phyloP scores from a whole-genome alignment of 352 stramenopile species.

The Phytopythium mirpurense region DNA sequence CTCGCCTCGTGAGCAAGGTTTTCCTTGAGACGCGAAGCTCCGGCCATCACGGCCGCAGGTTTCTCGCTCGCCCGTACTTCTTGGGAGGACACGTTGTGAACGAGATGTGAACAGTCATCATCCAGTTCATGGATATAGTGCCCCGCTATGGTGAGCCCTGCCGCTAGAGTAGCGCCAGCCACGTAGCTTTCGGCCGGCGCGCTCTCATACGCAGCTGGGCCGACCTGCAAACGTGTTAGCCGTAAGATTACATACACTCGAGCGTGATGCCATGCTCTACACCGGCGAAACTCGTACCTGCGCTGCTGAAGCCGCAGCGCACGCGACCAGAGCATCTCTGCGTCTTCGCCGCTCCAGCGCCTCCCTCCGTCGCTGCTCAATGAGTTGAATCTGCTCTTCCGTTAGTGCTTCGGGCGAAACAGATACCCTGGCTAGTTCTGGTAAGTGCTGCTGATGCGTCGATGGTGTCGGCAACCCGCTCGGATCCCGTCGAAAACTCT shows the following conservation, averaged over 20 bases:
- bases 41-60: background rate
- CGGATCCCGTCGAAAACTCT: background rate
- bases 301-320: background rate
- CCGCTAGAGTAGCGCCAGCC: background rate
- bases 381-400: slow-evolving; percentile 38
- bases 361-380: slow-evolving; percentile 47
- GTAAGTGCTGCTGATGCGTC: background rate
- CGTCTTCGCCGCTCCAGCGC: slow-evolving; percentile 42
- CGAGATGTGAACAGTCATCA: background rate
- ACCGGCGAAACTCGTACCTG: background rate
- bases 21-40: background rate
- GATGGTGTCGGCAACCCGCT: background rate
- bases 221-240: too few species aligned
- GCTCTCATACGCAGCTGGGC: background rate
- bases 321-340: background rate
- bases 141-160: slow-evolving; percentile 1
- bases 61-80: background rate
- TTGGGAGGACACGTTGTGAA: background rate
- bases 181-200: background rate
- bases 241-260: too few species aligned
- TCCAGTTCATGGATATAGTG: slow-evolving; percentile 1
- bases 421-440: slow-evolving; percentile 5
- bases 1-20: background rate
- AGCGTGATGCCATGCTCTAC: background rate
- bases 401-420: slow-evolving; percentile 40